Evolutionary conservation across 768 basidiomycete genomes (phyloP), one percentile per base, ranked within the genome.

Genomic region (Phlegmacium glaucopus): DNA sequence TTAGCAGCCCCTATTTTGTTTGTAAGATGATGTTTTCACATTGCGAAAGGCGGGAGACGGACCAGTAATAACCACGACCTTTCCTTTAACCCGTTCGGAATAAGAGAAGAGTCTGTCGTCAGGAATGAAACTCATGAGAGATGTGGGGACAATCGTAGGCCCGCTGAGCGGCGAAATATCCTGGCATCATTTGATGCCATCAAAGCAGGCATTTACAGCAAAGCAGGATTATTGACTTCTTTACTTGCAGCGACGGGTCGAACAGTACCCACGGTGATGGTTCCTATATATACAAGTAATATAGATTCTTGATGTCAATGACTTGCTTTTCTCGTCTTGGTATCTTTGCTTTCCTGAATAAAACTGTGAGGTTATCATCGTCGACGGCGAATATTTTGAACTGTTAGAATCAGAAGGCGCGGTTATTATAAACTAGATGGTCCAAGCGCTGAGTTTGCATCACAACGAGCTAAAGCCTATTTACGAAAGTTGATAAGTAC

Each of bases 1-100:
- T 74, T 74, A 5, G 71, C 75, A 41, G 72, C 76, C 48, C 77
- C 76, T 78, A 5, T 22, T 22, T 22, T 22, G 22, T 22, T 22
- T 5, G 5, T 22, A 22, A 22, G 22, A 22, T 22, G 5, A 5
- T 22, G 22, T 5, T 22, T 34, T 11, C 6, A 11, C 32, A n/a
- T 34, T 11, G n/a, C 32, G 32, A 34, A 34, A n/a, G 10, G 10
- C 32, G 12, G 17, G 11, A 22, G 37, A 37, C 57, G 12, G 35
- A 77, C 79, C 79, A 43, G 79, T 82, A 32, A 82, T 76, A 16
- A 82, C 46, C 7, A 79, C 74, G 6, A 77, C 75, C 45, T 75
- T 74, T 42, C 67, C 75, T 42, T 65, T 66, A 37, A 72, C 67
- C 41, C 76, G 69, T 29, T 59, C 54, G 6, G 69, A 65, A 49